phyloP scores from a whole-genome alignment of 768 basidiomycete species.

The Mycena polygramma region DNA sequence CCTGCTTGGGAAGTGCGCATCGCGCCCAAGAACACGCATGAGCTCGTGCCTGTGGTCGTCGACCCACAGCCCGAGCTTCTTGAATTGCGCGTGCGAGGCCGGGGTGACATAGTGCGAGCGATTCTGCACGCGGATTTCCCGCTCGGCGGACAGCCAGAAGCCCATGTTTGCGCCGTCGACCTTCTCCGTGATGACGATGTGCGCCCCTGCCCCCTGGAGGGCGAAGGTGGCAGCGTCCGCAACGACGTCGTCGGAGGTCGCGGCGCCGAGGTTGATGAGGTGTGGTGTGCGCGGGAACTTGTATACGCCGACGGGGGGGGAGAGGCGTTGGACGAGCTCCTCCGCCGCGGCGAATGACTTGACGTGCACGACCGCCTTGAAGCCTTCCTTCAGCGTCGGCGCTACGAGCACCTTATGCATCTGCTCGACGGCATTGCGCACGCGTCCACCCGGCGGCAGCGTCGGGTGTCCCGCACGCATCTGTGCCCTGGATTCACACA shows the following conservation, averaged over 20 bases:
- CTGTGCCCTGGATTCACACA: constrained; percentile 70
- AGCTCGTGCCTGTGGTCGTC: constrained; percentile 61
- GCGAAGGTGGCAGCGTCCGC: constrained; percentile 40
- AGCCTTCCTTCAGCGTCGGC: constrained; percentile 66
- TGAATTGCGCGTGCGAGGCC: constrained; percentile 72
- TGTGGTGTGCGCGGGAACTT: constrained; percentile 77
- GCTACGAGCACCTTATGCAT: constrained; percentile 61
- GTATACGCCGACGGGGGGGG: constrained; percentile 56
- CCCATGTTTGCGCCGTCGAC: constrained; percentile 79
- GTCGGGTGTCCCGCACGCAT: constrained; percentile 70
- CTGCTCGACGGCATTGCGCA: constrained; percentile 67
- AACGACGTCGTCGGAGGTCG: constrained; percentile 63
- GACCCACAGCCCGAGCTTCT: constrained; percentile 68
- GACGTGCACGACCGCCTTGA: constrained; percentile 61
- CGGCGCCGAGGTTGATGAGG: constrained; percentile 69
- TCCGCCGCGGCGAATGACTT: constrained; percentile 65
- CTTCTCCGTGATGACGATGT: constrained; percentile 71
- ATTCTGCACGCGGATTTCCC: constrained; percentile 68
- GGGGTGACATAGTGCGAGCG: constrained; percentile 72
- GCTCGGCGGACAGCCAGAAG: constrained; percentile 65
- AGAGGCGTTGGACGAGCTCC: constrained; percentile 60
- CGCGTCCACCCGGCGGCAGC: constrained; percentile 66
- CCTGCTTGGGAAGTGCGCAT: constrained; percentile 66
- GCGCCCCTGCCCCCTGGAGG: constrained; percentile 37
- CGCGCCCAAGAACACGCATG: constrained; percentile 57